Evolutionary conservation across 768 basidiomycete species (phyloP).

Genomic region (Mycena floridula): DNA sequence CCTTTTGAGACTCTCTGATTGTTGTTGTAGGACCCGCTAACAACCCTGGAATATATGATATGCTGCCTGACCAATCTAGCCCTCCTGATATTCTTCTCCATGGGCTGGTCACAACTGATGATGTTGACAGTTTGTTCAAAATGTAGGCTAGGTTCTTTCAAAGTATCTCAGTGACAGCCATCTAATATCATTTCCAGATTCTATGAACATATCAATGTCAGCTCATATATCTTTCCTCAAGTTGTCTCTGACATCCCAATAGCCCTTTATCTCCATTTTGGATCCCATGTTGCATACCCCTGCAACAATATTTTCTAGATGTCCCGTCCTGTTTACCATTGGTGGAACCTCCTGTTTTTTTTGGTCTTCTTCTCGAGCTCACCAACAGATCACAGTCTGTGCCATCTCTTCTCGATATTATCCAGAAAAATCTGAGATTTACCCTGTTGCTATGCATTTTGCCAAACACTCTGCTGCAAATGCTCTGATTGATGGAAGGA

Average conservation of each 20-base stretch:
- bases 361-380: background rate
- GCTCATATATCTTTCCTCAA: conserved; percentile 21
- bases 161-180: too few species aligned
- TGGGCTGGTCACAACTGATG: conserved; percentile 68
- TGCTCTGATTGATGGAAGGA: conserved; percentile 75
- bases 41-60: conserved; percentile 61
- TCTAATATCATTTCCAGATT: conserved; percentile 38
- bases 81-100: conserved; percentile 81
- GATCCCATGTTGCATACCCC: conserved; percentile 81
- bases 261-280: conserved; percentile 70
- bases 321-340: conserved; percentile 88
- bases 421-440: conserved; percentile 73
- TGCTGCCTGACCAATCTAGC: conserved; percentile 69
- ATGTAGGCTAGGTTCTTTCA: conserved; percentile 43
- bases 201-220: conserved; percentile 63
- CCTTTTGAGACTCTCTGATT: too few species aligned
- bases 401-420: conserved; percentile 83
- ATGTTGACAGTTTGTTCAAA: conserved; percentile 79
- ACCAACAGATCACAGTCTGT: conserved; percentile 54
- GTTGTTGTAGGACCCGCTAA: conserved; percentile 77
- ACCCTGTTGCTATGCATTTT: conserved; percentile 86
- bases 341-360: conserved; percentile 36
- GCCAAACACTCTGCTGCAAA: conserved; percentile 79
- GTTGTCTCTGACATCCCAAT: conserved; percentile 6
- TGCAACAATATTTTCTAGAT: conserved; percentile 70